Evolutionary conservation across 2,329 filamentous ascomycete genomes (phyloP).

Genomic region (Cordyceps fumosorosea): DNA sequence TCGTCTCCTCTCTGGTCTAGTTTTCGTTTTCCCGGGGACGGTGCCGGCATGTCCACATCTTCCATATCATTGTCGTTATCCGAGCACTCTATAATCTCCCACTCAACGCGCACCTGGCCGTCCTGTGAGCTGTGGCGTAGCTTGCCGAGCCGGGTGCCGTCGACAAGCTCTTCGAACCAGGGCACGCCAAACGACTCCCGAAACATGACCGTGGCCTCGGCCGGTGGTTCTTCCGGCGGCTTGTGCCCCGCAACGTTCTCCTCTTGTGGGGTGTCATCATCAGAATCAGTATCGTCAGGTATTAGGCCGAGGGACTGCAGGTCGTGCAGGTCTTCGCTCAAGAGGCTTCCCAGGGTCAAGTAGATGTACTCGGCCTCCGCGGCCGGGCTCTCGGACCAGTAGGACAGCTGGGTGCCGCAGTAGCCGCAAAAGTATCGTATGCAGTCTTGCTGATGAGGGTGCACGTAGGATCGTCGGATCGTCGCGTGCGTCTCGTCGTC

Average conservation of each 20-base stretch:
- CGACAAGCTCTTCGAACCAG: slow-evolving; percentile 79
- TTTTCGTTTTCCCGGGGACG: slow-evolving; percentile 45
- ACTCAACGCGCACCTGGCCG: slow-evolving; percentile 63
- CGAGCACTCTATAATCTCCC: slow-evolving; percentile 76
- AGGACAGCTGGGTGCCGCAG: slow-evolving; percentile 79
- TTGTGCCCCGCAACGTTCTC: slow-evolving; percentile 20
- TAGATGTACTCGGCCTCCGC: slow-evolving; percentile 73
- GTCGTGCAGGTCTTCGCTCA: slow-evolving; percentile 61
- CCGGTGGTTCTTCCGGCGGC: slow-evolving; percentile 18
- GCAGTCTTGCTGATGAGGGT: slow-evolving; percentile 48
- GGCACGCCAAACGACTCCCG: slow-evolving; percentile 64
- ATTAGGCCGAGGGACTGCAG: slow-evolving; percentile 72
- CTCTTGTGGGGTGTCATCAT: slow-evolving; percentile 23
- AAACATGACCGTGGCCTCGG: slow-evolving; percentile 26
- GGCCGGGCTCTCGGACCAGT: slow-evolving; percentile 69
- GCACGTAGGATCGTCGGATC: slow-evolving; percentile 63
- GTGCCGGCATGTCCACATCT: slow-evolving; percentile 29
- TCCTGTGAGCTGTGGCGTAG: slow-evolving; percentile 54
- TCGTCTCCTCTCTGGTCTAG: slow-evolving; percentile 22
- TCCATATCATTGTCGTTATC: slow-evolving; percentile 34
- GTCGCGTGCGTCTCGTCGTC: slow-evolving; percentile 65
- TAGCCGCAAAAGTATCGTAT: slow-evolving; percentile 84
- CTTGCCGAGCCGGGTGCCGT: slow-evolving; percentile 65
- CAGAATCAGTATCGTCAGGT: slow-evolving; percentile 33
- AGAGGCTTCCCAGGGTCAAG: slow-evolving; percentile 71